Percentiles rank a stretch among this genome's conserved stretches.
phyloP scores from a whole-genome alignment of 371 early-diverging fungal genomes.

The Cladochytrium tenue region DNA sequence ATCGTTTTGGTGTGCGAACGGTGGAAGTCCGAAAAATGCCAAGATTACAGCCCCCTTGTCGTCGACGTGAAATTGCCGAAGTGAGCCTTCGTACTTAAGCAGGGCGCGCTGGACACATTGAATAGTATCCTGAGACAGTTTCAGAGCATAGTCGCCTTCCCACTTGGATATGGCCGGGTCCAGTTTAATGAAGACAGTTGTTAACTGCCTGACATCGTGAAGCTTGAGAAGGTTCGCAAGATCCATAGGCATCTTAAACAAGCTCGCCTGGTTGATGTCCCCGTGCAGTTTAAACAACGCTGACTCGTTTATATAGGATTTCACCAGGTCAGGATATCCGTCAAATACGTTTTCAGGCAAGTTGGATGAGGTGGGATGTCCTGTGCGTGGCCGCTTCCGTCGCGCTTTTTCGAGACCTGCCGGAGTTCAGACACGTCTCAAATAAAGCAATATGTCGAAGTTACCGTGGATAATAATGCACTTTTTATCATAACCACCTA shows the following conservation, averaged over 20 bases:
- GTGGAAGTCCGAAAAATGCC: constrained; percentile 56
- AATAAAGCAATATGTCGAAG: background rate
- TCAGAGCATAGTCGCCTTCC: constrained; percentile 31
- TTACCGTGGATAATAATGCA: constrained; percentile 43
- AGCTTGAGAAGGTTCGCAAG: constrained; percentile 41
- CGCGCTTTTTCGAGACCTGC: constrained; percentile 38
- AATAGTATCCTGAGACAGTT: constrained; percentile 46
- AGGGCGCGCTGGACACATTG: constrained; percentile 41
- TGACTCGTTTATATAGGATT: constrained; percentile 44
- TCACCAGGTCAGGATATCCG: constrained; percentile 32
- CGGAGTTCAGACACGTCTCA: background rate
- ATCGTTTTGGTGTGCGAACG: constrained; percentile 56
- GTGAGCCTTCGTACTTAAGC: constrained; percentile 43
- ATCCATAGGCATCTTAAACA: constrained; percentile 40
- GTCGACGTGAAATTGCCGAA: constrained; percentile 60
- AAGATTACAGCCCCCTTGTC: constrained; percentile 58
- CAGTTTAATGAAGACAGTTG: constrained; percentile 54
- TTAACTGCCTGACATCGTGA: constrained; percentile 51
- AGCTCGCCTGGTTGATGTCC: constrained; percentile 47
- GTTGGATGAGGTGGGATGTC: constrained; percentile 5
- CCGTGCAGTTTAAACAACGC: constrained; percentile 55
- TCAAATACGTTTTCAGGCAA: constrained; percentile 24
- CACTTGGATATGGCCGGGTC: constrained; percentile 31
- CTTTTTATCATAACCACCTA: constrained; percentile 49
- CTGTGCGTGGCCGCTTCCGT: constrained; percentile 25